Base-by-base conservation (phyloP, 2,329 filamentous ascomycete genomes). In the Zelopaecilomyces penicillatus region DNA sequence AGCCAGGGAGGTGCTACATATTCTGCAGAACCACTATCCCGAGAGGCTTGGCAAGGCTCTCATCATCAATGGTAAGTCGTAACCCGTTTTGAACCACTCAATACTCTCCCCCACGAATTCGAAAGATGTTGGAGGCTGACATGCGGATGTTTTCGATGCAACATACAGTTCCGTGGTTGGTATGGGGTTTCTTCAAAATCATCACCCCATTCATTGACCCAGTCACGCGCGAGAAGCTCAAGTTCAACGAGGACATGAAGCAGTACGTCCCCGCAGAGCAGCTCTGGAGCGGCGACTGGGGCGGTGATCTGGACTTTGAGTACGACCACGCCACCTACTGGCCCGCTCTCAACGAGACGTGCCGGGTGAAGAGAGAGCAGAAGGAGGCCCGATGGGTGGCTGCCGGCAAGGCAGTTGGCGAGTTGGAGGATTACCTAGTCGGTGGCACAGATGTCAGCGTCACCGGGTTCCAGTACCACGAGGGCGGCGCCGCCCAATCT, bases 181-280 rank as follows among this genome's bases (percentile, higher is more conserved):
- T 97, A 49, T 83, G 80, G 65, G 86, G 86, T 41, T 98, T 98
- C 75, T 95, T 97, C 76, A 96, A 95, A 67, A 71, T 96, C 57
- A 90, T 98, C 67, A 89, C 82, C 4, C 89, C 91, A 34, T 96
- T 98, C 67, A 95, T 98, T 67, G 93, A 98, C 65, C 93, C 93
- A 6, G 71, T 90, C 57, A 98, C 93, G 7, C 82, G 86, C 47
- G 82, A 93, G 59, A 98, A 98, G 74, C 82, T 98, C 70, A 94
- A 93, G 70, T 96, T 95, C 75, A 96, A 97, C 71, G 89, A 95
- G 64, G 85, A 94, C 60, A 82, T 95, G 71, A 76, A 75, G 54
- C 73, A 85, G 54, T 88, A 89, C 62, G 84, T 98, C 19, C 89
- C 89, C 5, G 66, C 81, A 6, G 74, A 83, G 57, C 91, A 97